Evolutionary conservation across 345 rosid species (phyloP), one percentile per base, ranked within the genome.

Genomic region (Fremontodendron californicum): DNA sequence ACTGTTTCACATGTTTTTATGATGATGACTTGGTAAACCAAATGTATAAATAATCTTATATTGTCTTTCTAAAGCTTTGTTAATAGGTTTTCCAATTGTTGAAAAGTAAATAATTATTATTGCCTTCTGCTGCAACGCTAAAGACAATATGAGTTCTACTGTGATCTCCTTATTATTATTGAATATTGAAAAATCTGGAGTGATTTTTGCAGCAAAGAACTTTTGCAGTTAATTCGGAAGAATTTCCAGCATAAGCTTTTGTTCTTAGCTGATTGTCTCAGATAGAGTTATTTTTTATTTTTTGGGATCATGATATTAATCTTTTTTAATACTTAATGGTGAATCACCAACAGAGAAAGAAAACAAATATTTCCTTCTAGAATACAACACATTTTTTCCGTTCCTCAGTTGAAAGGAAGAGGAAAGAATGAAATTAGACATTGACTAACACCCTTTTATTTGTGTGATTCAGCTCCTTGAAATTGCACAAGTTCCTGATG

Each of bases 401-500:
- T 27, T 25, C 39, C 6, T 15, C 13, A 45, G 6, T 69, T 46
- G 21, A 45, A 45, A 15, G 55, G 55, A 45, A 70, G 25, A 29
- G 40, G 12, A 43, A 11, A 67, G 52, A 43, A 67, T 21, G 52
- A 42, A 67, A 23, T 70, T 29, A 27, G 58, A 48, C 23, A 29
- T 46, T 42, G 19, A 48, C 51, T 48, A 70, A 70, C 1, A 70
- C 25, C 31, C 49, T 72, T 51, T 63, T 49, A 15, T 75, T 62
- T 67, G n/a, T 69, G 62, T 81, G 76, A 76, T 82, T 75, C 93
- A 96, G 99, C 96, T 93, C 65, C 82, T 96, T 80, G 98, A 96
- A 86, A 96, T 93, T 73, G 99, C 99, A 35, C 98, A 93, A 84
- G 99, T 96, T 82, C 89, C 98, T 80, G 93, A 92, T 89, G 90